Conservation (phyloP, 192 early-diverging fungal genomes). For the Gigaspora rosea region DNA sequence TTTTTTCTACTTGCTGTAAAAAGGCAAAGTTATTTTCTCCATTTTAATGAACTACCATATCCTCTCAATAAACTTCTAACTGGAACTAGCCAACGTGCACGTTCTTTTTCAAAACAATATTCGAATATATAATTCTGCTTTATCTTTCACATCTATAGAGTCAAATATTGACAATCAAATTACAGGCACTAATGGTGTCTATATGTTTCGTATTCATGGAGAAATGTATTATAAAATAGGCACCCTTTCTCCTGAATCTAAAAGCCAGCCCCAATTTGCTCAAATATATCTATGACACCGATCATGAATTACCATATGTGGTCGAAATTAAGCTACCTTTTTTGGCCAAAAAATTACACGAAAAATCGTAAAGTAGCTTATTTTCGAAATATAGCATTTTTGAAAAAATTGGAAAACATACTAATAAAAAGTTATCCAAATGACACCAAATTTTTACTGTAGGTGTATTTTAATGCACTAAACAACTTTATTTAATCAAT, state of each 20-base stretch:
- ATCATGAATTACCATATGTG: no score
- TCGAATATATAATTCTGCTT: constrained; percentile 34
- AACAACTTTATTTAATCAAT: no score
- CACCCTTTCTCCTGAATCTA: not conserved
- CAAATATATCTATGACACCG: constrained; percentile 33
- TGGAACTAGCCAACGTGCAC: not conserved
- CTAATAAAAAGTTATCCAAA: no score
- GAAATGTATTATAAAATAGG: constrained; percentile 29
- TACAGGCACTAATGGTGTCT: constrained; percentile 14
- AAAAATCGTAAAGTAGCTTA: no score
- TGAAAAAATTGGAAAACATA: no score
- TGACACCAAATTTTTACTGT: no score
- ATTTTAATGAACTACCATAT: not conserved
- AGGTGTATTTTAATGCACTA: no score
- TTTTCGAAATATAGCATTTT: no score
- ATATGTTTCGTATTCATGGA: constrained; percentile 35
- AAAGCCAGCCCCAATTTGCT: constrained; percentile 1
- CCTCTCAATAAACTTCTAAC: not conserved
- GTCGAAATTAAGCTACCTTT: no score
- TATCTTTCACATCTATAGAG: constrained; percentile 39
- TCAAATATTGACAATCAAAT: constrained; percentile 11
- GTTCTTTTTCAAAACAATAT: constrained; percentile 24
- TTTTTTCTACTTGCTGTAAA: not conserved
- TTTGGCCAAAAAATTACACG: no score
- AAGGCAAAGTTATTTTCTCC: not conserved